Evolutionary conservation across 192 early-diverging fungal genomes (phyloP).

Genomic region (Coemansia sp.): DNA sequence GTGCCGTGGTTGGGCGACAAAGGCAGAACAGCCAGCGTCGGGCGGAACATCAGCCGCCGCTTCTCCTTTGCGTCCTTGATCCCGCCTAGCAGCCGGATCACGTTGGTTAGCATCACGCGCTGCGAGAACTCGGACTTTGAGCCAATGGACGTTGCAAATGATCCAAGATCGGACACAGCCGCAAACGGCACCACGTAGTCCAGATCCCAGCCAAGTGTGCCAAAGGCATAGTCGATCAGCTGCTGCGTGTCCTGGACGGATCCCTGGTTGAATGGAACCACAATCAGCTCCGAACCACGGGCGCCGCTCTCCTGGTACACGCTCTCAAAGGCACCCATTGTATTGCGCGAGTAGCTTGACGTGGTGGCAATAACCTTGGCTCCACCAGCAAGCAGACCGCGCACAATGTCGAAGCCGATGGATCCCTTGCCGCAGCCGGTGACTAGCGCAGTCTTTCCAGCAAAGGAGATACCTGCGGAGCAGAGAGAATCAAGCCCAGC

Average conservation of each 20-base stretch:
- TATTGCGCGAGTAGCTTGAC: constrained; percentile 75
- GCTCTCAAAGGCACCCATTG: constrained; percentile 82
- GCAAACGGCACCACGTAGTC: constrained; percentile 93
- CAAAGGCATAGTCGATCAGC: constrained; percentile 79
- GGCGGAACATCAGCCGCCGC: constrained; percentile 72
- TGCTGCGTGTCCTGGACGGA: constrained; percentile 75
- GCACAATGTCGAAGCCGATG: constrained; percentile 86
- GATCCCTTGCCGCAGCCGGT: constrained; percentile 89
- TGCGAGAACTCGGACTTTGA: constrained; percentile 86
- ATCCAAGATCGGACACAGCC: constrained; percentile 84
- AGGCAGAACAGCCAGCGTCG: constrained; percentile 84
- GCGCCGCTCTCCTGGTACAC: constrained; percentile 85
- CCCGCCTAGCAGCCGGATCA: constrained; percentile 78
- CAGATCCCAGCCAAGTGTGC: constrained; percentile 67
- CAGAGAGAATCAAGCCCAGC: constrained; percentile 71
- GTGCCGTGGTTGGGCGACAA: constrained; percentile 93
- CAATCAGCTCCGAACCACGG: constrained; percentile 82
- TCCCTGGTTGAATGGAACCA: too few relatives aligned
- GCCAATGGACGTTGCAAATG: constrained; percentile 74
- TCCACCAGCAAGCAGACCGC: constrained; percentile 86
- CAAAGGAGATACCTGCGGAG: constrained; percentile 73
- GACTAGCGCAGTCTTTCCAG: constrained; percentile 77
- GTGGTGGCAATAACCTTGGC: constrained; percentile 89
- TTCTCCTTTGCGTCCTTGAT: constrained; percentile 84
- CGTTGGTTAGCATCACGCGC: constrained; percentile 91